Evolutionary conservation across 2,329 filamentous ascomycete species (phyloP).

Genomic region (Gremmenia infestans): DNA sequence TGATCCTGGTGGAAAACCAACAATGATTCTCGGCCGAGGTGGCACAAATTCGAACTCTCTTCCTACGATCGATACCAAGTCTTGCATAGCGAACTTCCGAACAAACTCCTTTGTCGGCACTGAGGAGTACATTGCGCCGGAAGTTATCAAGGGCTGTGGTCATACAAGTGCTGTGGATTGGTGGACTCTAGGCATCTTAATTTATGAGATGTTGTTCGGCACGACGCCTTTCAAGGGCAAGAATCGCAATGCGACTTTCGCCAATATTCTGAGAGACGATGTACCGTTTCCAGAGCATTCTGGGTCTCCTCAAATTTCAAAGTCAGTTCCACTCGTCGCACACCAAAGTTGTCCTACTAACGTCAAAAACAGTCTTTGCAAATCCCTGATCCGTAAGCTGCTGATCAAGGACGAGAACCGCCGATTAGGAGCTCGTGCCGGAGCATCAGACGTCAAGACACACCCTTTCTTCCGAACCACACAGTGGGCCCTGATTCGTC

Average conservation of each 20-base stretch:
- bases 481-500: constrained; percentile 93
- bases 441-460: constrained; percentile 92
- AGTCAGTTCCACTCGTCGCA: constrained; percentile 55
- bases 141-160: constrained; percentile 97
- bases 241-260: constrained; percentile 96
- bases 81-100: constrained; percentile 95
- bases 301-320: constrained; percentile 79
- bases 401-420: constrained; percentile 97
- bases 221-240: constrained; percentile 99
- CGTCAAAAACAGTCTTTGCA: constrained; percentile 67
- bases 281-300: constrained; percentile 92
- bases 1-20: constrained; percentile 89
- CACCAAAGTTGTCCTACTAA: constrained; percentile 28
- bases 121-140: constrained; percentile 97
- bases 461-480: constrained; percentile 96
- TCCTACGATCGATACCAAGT: constrained; percentile 97
- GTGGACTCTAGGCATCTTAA: constrained; percentile 96
- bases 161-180: constrained; percentile 98
- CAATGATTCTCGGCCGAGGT: constrained; percentile 87
- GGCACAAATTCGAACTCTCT: constrained; percentile 81
- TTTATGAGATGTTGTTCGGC: constrained; percentile 98
- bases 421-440: constrained; percentile 85
- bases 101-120: constrained; percentile 99
- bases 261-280: constrained; percentile 92
- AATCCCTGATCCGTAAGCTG: constrained; percentile 91